Percentiles rank a stretch among this genome's conserved stretches.
Evolutionary conservation across 2,329 filamentous ascomycete genomes (phyloP).

Genomic region (Anthostomella pinea): DNA sequence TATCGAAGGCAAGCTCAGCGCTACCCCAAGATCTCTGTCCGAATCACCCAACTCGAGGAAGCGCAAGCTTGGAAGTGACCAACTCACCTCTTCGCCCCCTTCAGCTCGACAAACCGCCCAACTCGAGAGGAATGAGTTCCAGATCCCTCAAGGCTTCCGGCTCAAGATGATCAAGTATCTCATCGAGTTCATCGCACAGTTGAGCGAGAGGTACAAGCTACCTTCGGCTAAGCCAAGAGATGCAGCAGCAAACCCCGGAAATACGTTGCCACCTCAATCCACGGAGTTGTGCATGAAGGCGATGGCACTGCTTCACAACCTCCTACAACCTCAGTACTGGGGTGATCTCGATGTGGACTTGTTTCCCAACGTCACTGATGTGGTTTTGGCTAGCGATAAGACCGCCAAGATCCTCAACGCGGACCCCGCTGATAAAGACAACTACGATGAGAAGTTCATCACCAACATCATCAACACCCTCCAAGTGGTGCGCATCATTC

Average conservation of each 20-base stretch:
- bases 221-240: constrained; percentile 68
- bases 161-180: constrained; percentile 90
- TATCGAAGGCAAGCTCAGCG: constrained; percentile 57
- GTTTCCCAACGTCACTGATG: constrained; percentile 85
- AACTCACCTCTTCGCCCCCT: constrained; percentile 53
- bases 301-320: constrained; percentile 74
- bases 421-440: constrained; percentile 63
- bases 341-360: constrained; percentile 87
- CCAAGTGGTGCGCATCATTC: constrained; percentile 84
- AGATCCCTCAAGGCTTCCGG: constrained; percentile 64
- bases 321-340: constrained; percentile 87
- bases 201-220: constrained; percentile 80
- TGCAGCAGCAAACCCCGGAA: constrained; percentile 39
- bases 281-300: constrained; percentile 85
- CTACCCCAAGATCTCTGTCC: constrained; percentile 44
- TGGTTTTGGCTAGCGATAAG: constrained; percentile 80
- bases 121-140: constrained; percentile 61
- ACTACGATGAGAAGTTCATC: constrained; percentile 77
- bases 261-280: constrained; percentile 51
- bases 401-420: constrained; percentile 58
- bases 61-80: constrained; percentile 68
- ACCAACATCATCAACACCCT: constrained; percentile 91
- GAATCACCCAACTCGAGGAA: constrained; percentile 74
- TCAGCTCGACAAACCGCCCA: constrained; percentile 44
- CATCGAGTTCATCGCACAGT: constrained; percentile 87